Evolutionary conservation across 345 rosid species (phyloP).

Genomic region (Bruguiera parviflora): DNA sequence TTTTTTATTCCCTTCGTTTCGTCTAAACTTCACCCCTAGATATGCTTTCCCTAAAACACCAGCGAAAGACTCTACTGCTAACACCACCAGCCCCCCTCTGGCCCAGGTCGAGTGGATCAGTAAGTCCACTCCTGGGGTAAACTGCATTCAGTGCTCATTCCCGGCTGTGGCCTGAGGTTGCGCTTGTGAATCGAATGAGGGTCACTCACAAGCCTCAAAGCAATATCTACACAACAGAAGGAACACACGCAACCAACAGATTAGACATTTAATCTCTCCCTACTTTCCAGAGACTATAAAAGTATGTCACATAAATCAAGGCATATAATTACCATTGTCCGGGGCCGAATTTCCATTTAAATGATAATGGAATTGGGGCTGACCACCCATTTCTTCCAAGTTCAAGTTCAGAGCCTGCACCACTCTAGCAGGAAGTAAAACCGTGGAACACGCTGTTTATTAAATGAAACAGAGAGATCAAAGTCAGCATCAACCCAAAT

Average conservation of each 20-base stretch:
- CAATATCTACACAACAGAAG: constrained; percentile 14
- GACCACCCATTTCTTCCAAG: constrained; percentile 34
- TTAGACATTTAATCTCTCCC: too few relatives aligned
- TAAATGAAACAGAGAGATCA: neutral
- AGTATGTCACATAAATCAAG: neutral
- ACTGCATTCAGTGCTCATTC: constrained; percentile 30
- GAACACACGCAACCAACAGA: too few relatives aligned
- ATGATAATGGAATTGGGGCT: constrained; percentile 31
- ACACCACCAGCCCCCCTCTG: neutral
- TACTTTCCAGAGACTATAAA: neutral
- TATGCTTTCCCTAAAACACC: constrained; percentile 16
- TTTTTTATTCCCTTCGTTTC: neutral
- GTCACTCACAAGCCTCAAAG: constrained; percentile 16
- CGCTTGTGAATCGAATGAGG: constrained; percentile 25
- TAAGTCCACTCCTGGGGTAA: constrained; percentile 77
- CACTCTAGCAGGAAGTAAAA: constrained; percentile 70
- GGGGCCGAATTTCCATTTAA: constrained; percentile 15
- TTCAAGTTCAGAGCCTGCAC: constrained; percentile 70
- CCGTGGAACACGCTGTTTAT: constrained; percentile 45
- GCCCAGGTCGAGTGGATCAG: constrained; percentile 15
- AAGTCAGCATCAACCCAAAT: neutral
- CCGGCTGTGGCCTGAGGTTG: constrained; percentile 27
- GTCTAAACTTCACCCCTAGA: neutral
- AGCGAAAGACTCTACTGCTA: neutral
- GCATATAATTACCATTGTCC: constrained; percentile 17